These are phyloP conservation scores for Massariosphaeria phaeospora DNA, from an alignment of 495 filamentous ascomycete species.

Conservation along the genomic window DNA sequence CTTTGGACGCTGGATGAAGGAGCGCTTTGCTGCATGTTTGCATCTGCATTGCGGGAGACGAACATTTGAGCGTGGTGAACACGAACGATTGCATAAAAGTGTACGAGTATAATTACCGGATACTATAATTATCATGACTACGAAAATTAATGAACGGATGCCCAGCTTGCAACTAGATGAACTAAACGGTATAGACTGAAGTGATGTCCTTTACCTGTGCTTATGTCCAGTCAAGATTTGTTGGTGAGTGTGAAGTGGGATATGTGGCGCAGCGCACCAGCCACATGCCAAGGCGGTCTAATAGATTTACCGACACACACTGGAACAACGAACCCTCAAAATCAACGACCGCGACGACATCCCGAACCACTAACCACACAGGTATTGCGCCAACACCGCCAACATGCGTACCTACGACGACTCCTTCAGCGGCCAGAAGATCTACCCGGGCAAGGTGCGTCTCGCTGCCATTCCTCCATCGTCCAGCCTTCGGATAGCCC, in stretches of 20 bases:
- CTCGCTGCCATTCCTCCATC: slow-evolving; percentile 3
- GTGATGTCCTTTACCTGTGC: too few species aligned
- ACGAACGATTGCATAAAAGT: too few species aligned
- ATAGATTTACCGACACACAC: slow-evolving; percentile 11
- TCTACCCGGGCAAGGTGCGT: slow-evolving; percentile 98
- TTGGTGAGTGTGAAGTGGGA: too few species aligned
- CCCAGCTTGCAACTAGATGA: too few species aligned
- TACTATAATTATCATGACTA: too few species aligned
- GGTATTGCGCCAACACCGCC: slow-evolving; percentile 47
- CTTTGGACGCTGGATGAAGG: too few species aligned
- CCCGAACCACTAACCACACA: slow-evolving; percentile 27
- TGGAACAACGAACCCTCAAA: slow-evolving; percentile 16
- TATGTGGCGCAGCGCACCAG: slow-evolving; percentile 9
- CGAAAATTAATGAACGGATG: too few species aligned
- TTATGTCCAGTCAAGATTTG: too few species aligned
- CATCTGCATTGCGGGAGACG: too few species aligned
- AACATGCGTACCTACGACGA: slow-evolving; percentile 98
- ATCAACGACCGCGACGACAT: slow-evolving; percentile 30
- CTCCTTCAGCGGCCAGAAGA: slow-evolving; percentile 94
- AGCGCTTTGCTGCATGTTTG: too few species aligned
- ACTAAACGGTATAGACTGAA: too few species aligned
- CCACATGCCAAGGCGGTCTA: slow-evolving; percentile 14
- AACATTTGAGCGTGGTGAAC: too few species aligned
- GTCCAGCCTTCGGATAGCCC: slow-evolving; percentile 4
- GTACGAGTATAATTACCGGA: not conserved